Evolutionary conservation across 192 early-diverging fungal genomes (phyloP), one percentile per base, ranked within the genome.

Genomic region (Gryganskiella cystojenkinii): DNA sequence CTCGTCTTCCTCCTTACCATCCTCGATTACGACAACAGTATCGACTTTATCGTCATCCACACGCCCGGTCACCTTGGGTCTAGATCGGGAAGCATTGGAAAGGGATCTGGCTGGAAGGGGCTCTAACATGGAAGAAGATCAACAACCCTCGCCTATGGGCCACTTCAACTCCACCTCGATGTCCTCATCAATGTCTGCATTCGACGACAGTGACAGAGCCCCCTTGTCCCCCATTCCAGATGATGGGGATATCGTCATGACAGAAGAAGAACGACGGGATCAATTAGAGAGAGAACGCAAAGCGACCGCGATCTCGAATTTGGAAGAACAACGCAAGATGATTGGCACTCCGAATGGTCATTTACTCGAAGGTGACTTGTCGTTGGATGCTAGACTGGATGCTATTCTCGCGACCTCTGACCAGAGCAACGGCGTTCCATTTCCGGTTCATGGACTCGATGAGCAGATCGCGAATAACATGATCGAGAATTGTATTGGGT

Each of bases 401-500:
- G 72, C 63, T 11, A 56, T 76, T 28, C 57, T 76, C n/a, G 72
- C 71, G 0, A 56, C 67, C 13, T 40, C 37, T 5, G 67, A 76
- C n/a, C 71, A 70, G 19, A n/a, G n/a, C n/a, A 61, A 74, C 17
- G 68, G 64, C 0, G 20, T 49, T 0, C 65, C 55, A 3, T 92
- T 89, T 56, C 91, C 91, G 2, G 78, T 93, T 19, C 62, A 81
- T 60, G 87, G 87, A 1, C 83, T 93, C 17, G 88, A 90, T 53
- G 87, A 90, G 52, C 60, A 87, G 43, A 83, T 90, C 27, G 92
- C 92, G 10, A 85, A 93, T 71, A 90, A 92, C 62, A 93, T 93
- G 92, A 88, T 93, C 33, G 92, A 93, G 71, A 92, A 92, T 75
- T 91, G 90, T 61, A 81, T 91, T 15, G 91, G 91, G 84, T 90